Percentiles rank a stretch among this genome's conserved stretches.
Evolutionary conservation across 1,139 yeast genomes (phyloP).

Genomic region (Yamadazyma pseudoaaseri): DNA sequence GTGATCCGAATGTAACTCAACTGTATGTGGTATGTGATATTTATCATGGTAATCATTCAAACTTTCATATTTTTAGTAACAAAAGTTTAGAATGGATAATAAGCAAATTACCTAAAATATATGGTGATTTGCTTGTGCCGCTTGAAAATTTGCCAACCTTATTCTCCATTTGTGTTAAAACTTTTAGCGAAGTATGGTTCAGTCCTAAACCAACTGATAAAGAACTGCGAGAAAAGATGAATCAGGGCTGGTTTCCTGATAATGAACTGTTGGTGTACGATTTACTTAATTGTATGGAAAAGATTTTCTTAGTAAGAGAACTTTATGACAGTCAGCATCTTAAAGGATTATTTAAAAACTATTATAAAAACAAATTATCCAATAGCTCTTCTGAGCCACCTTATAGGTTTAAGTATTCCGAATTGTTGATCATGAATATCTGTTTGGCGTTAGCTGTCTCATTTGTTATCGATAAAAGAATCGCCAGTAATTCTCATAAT

Average conservation of each 20-base stretch:
- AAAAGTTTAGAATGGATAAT: conserved; percentile 37
- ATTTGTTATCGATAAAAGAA: conserved; percentile 15
- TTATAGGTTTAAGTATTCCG: conserved; percentile 22
- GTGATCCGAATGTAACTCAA: background rate
- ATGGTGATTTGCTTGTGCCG: conserved; percentile 23
- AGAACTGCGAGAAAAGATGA: conserved; percentile 17
- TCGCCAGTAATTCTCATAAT: background rate
- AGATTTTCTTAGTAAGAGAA: conserved; percentile 13
- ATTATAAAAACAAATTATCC: conserved; percentile 14
- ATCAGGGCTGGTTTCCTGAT: conserved; percentile 28
- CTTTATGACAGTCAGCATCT: conserved; percentile 19
- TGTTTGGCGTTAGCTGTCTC: conserved; percentile 19
- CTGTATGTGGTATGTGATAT: background rate
- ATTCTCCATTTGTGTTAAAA: conserved; percentile 21
- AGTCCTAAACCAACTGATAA: conserved; percentile 30
- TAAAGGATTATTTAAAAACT: conserved; percentile 20
- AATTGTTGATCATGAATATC: conserved; percentile 33
- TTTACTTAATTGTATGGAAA: conserved; percentile 21
- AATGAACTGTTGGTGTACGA: conserved; percentile 22
- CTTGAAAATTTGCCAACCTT: conserved; percentile 31
- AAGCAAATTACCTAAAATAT: conserved; percentile 23
- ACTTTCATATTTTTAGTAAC: conserved; percentile 34
- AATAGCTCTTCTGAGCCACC: background rate
- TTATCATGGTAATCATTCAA: conserved; percentile 37
- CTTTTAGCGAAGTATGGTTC: conserved; percentile 29